Evolutionary conservation across 805 yeast genomes (phyloP).

Genomic region (Metschnikowia kunwiensis): DNA sequence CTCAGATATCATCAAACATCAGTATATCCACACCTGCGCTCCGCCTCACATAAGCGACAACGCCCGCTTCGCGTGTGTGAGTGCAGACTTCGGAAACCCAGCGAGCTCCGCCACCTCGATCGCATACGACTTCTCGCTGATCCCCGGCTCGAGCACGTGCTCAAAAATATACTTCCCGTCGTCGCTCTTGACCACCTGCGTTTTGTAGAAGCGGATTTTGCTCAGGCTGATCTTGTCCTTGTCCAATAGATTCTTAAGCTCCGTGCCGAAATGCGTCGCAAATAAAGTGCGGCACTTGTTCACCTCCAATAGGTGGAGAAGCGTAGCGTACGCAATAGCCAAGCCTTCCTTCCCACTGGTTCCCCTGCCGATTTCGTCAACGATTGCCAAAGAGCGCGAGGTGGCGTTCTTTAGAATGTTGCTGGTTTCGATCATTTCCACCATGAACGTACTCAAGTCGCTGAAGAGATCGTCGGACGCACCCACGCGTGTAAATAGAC

Average conservation of each 20-base stretch:
- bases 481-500: slow-evolving; percentile 45
- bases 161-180: slow-evolving; percentile 39
- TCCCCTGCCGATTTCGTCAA: slow-evolving; percentile 45
- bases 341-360: slow-evolving; percentile 74
- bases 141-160: slow-evolving; percentile 61
- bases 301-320: slow-evolving; percentile 49
- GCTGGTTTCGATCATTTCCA: slow-evolving; percentile 47
- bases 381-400: slow-evolving; percentile 39
- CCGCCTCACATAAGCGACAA: slow-evolving; percentile 11
- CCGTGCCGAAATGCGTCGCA: slow-evolving; percentile 76
- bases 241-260: slow-evolving; percentile 35
- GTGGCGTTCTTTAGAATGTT: slow-evolving; percentile 36
- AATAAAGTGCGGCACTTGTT: slow-evolving; percentile 74
- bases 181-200: slow-evolving; percentile 28
- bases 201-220: slow-evolving; percentile 29
- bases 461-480: slow-evolving; percentile 31
- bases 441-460: slow-evolving; percentile 46
- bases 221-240: slow-evolving; percentile 27
- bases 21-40: too few species aligned
- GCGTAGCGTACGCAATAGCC: slow-evolving; percentile 77
- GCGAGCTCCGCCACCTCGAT: slow-evolving; percentile 73
- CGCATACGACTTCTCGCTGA: slow-evolving; percentile 75
- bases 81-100: slow-evolving; percentile 66
- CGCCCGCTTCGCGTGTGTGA: slow-evolving; percentile 48
- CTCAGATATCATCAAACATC: too few species aligned